A percentile compares a stretch with the other conserved stretches of the same genome.
These are phyloP conservation scores for Leucaena leucocephala DNA, from an alignment of 306 rosid genomes.

Conservation along the genomic window DNA sequence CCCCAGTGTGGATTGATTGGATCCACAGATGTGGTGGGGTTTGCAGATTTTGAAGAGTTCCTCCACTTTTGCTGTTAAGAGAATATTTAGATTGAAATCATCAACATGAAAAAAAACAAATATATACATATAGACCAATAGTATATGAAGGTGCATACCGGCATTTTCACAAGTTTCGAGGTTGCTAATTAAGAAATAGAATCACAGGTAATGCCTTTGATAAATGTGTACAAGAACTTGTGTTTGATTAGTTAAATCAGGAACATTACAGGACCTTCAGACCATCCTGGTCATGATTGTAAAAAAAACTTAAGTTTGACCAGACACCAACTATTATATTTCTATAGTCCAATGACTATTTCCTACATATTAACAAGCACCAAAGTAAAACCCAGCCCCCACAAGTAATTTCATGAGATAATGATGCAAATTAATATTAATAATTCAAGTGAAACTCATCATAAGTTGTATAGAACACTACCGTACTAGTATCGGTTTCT, in stretches of 20 bases:
- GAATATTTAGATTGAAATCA: constrained; percentile 9
- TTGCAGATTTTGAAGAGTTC: constrained; percentile 61
- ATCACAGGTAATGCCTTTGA: neutral
- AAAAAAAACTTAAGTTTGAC: neutral
- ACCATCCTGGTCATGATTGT: neutral
- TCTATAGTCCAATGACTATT: neutral
- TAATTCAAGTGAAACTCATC: neutral
- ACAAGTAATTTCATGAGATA: neutral
- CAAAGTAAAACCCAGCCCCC: neutral
- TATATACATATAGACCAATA: neutral
- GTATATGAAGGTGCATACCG: neutral
- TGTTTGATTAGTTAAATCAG: neutral
- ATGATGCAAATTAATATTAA: neutral
- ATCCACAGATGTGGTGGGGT: constrained; percentile 66
- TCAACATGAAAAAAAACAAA: neutral
- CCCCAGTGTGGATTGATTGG: constrained; percentile 93
- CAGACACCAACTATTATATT: neutral
- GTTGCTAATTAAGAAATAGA: neutral
- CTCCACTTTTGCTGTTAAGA: constrained; percentile 65
- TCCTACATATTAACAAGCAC: neutral
- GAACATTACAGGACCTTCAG: neutral
- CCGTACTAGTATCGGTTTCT: neutral
- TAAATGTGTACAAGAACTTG: neutral
- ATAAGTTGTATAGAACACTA: neutral
- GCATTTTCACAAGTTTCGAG: constrained; percentile 4